Evolutionary conservation across 352 stramenopile species (phyloP), one percentile per base, ranked within the genome.

Genomic region (Phytophthora constricta): DNA sequence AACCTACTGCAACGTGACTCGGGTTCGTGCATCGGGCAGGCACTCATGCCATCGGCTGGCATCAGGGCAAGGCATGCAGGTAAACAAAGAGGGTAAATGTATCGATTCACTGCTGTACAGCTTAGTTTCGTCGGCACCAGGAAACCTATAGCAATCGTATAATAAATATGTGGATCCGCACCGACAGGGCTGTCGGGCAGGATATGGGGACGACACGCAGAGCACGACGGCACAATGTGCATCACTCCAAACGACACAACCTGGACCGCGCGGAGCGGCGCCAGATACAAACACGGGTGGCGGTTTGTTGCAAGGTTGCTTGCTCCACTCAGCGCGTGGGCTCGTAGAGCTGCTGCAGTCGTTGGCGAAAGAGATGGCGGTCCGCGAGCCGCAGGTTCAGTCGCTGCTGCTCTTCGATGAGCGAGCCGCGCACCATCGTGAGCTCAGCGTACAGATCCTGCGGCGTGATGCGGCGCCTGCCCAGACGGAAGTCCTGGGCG

Each of bases 341-440:
- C 43, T 82, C 74, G 56, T 82, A 82, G 42, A 82, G 74, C 57
- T 82, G 74, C 55, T 79, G 70, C 39, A 82, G 63, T 1, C 74
- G 62, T 58, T 82, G 74, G 20, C 74, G 74, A 43, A 82, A 82
- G 46, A 79, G 74, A 25, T 79, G 68, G 50, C 74, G 74, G 51
- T 81, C 74, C 1, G 74, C 70, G 25, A 82, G 62, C 1, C 74
- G 70, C 55, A 82, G 51, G 51, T 77, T 82, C 17, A 82, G 59
- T 33, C 53, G 70, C 52, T 79, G 74, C 59, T 82, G 74, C 58
- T 82, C 74, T 31, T 82, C 74, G n/a, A 82, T 39, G 19, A 82
- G 70, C 34, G 62, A 72, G 43, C 70, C 58, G 50, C 74, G 74
- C 61, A 76, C 70, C 23, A 73, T 48, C 47, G 74, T 79, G 51